Evolutionary conservation across 495 filamentous ascomycete genomes (phyloP), one percentile per base, ranked within the genome.

Genomic region (Diplogelasinospora grovesii): DNA sequence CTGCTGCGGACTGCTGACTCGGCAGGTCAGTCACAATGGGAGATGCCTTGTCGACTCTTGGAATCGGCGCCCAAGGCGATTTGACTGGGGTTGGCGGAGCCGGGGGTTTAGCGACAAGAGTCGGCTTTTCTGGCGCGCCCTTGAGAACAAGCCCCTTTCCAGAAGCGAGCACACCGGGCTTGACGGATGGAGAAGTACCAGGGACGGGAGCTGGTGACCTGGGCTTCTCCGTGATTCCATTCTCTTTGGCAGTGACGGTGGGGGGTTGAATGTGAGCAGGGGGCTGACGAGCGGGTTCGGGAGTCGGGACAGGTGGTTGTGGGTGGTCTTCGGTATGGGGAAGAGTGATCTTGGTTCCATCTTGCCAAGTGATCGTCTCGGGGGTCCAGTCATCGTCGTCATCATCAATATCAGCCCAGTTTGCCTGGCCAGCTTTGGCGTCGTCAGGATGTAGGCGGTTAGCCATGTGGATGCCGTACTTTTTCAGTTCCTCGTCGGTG

Each of bases 361-460:
- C 92, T 48, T 83, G 88, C 92, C 92, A 99, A 48, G 94, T 87
- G 45, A 97, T 94, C 5, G 84, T 82, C 47, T 97, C 89, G 0
- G 92, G 93, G 3, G 84, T 88, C 92, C 92, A 99, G 57, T 97
- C 89, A 41, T 97, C 92, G 57, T 96, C 89, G 48, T 99, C 92
- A 43, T 99, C 92, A 43, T 97, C 92, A 43, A 98, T 96, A 67
- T 99, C 92, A 13, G 93, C 92, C 92, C 92, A 99, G 11, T 88
- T 79, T 37, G 90, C 86, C 44, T 89, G 89, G 11, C 83, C 81
- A 28, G 75, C 77, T 26, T 46, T 58, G 10, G 79, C 77, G 45
- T 78, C 76, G 53, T 97, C 89, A 39, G 86, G 76, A 36, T 89
- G 83, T 16, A 99, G 79, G 39, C 92, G 79, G 28, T 79, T 93